phyloP scores from a whole-genome alignment of 805 yeast species.

The Lachancea cidri region DNA sequence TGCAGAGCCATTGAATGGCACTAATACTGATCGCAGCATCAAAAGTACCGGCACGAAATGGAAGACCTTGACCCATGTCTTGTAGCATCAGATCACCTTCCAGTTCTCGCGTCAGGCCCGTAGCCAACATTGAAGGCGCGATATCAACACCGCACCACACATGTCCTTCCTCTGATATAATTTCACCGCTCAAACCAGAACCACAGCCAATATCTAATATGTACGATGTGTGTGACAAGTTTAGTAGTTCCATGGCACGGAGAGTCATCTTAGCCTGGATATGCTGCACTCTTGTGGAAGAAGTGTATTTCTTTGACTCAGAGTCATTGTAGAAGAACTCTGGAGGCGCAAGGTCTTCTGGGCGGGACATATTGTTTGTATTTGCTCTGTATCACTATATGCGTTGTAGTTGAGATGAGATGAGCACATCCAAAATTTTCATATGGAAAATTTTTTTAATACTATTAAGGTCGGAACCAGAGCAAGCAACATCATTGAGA shows the following conservation, averaged over 20 bases:
- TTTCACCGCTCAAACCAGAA: constrained; percentile 93
- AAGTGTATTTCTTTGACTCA: constrained; percentile 86
- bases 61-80: constrained; percentile 92
- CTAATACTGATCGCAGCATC: constrained; percentile 95
- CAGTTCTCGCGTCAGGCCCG: constrained; percentile 85
- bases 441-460: not conserved
- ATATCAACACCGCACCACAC: constrained; percentile 96
- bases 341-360: constrained; percentile 95
- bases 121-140: constrained; percentile 91
- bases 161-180: constrained; percentile 88
- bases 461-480: too few species aligned
- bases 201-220: constrained; percentile 95
- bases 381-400: not conserved
- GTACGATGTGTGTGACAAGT: constrained; percentile 61
- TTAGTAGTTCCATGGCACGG: constrained; percentile 82
- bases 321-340: constrained; percentile 89
- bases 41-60: constrained; percentile 92
- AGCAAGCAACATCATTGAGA: too few species aligned
- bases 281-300: constrained; percentile 94
- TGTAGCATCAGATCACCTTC: constrained; percentile 90
- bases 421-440: not conserved
- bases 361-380: constrained; percentile 68
- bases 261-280: constrained; percentile 97
- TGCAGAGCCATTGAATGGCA: constrained; percentile 97
- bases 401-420: not conserved